Evolutionary conservation across 2,329 filamentous ascomycete species (phyloP), one percentile per base, ranked within the genome.

Genomic region (Alternaria sp.): DNA sequence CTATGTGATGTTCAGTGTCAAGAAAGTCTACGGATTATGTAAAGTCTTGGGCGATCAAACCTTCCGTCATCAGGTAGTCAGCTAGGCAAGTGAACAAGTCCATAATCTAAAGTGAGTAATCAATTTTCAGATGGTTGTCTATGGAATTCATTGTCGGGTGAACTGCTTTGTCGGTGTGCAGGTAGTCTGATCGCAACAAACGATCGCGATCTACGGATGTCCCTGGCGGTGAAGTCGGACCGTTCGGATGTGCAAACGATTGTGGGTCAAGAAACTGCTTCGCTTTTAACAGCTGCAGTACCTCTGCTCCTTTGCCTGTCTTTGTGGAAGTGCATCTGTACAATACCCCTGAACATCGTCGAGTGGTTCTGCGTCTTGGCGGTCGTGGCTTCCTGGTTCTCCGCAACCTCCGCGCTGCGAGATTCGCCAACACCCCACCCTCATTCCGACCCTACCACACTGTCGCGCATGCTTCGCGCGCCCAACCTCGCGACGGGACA

Each of bases 381-480:
- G 46, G 13, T 51, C 43, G 45, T 66, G 23, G 17, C 57, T 54
- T 47, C 46, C 52, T 53, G 23, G 56, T 59, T 23, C 58, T 70
- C 70, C 64, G 69, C 68, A 70, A 67, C 66, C 67, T 62, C 66
- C 63, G 65, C 49, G 58, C 45, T 52, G 21, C 57, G 57, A 67
- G 63, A 64, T 61, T 65, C 65, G 61, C 59, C 57, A 59, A 65
- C 63, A 61, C 60, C 56, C 57, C 63, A 65, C 65, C 23, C 49
- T 57, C 51, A 45, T 46, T 40, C 52, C 15, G 32, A 67, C 46
- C 57, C 67, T 62, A 53, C 59, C 59, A 59, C 57, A 62, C 43
- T 57, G 67, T 66, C 55, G 76, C 78, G 77, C 75, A 80, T 80
- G 78, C 72, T 70, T 70, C 70, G 69, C 70, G 71, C 67, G 56